phyloP scores from a whole-genome alignment of 805 yeast genomes.

The Millerozyma acaciae region DNA sequence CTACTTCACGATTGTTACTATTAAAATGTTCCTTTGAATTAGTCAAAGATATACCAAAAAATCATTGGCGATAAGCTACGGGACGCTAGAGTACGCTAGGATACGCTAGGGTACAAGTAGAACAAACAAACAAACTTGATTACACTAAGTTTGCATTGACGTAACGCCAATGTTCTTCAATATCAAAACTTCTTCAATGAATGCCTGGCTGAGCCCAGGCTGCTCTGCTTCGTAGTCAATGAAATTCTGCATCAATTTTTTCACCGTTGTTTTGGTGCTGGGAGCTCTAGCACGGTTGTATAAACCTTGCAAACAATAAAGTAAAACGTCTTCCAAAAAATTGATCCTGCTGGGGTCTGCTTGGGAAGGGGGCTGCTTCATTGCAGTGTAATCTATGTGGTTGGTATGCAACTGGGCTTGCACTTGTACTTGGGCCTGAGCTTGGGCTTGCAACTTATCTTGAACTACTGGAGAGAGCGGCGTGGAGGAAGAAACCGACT shows the following conservation, averaged over 20 bases:
- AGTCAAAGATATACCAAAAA: too few species aligned
- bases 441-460: background rate
- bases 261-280: slow-evolving; percentile 45
- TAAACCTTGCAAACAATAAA: slow-evolving; percentile 45
- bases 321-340: slow-evolving; percentile 34
- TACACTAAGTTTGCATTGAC: background rate
- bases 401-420: too few species aligned
- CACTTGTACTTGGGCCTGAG: background rate
- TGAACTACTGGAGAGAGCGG: background rate
- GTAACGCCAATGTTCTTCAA: slow-evolving; percentile 1
- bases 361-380: slow-evolving; percentile 1
- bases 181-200: slow-evolving; percentile 54
- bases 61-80: too few species aligned
- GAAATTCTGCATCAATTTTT: slow-evolving; percentile 38
- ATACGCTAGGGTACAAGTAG: too few species aligned
- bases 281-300: slow-evolving; percentile 49
- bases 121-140: too few species aligned
- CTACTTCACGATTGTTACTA: too few species aligned
- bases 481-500: background rate
- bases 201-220: slow-evolving; percentile 65
- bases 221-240: slow-evolving; percentile 44
- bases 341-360: background rate
- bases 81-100: too few species aligned
- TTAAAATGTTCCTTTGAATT: too few species aligned
- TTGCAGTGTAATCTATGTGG: slow-evolving; percentile 2